phyloP scores from a whole-genome alignment of 495 filamentous ascomycete genomes.

The Penicillium flavigenum region DNA sequence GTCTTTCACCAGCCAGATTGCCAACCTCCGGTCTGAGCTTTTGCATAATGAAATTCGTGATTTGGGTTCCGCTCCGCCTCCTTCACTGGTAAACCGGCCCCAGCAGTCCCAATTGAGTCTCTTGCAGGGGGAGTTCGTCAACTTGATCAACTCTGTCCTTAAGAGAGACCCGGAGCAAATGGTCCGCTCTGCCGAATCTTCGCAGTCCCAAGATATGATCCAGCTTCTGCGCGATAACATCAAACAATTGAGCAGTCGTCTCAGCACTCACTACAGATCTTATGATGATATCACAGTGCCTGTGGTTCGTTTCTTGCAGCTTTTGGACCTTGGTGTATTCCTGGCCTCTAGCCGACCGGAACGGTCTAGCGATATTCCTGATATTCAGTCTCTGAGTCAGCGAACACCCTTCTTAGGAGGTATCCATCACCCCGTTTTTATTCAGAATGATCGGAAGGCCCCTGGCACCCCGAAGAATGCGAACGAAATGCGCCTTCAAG shows the following conservation, averaged over 20 bases:
- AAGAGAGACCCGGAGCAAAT: slow-evolving; percentile 51
- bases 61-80: slow-evolving; percentile 61
- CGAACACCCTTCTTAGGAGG: slow-evolving; percentile 66
- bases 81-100: slow-evolving; percentile 73
- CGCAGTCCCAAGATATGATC: slow-evolving; percentile 34
- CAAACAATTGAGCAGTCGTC: slow-evolving; percentile 60
- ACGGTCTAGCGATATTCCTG: slow-evolving; percentile 23
- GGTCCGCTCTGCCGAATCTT: slow-evolving; percentile 22
- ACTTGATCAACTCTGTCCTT: slow-evolving; percentile 66
- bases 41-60: slow-evolving; percentile 56
- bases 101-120: slow-evolving; percentile 60
- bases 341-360: slow-evolving; percentile 45
- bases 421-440: slow-evolving; percentile 27
- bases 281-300: slow-evolving; percentile 85
- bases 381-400: slow-evolving; percentile 43
- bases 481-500: slow-evolving; percentile 46
- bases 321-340: slow-evolving; percentile 73
- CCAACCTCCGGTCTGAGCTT: slow-evolving; percentile 59
- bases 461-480: slow-evolving; percentile 38
- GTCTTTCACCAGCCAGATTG: slow-evolving; percentile 64
- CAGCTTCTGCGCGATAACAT: slow-evolving; percentile 71
- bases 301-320: slow-evolving; percentile 75
- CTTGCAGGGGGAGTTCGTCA: slow-evolving; percentile 81
- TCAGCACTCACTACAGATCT: slow-evolving; percentile 63
- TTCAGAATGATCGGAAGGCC: slow-evolving; percentile 18